phyloP scores from a whole-genome alignment of 2,329 filamentous ascomycete species.

The Leptographium wingfieldii region DNA sequence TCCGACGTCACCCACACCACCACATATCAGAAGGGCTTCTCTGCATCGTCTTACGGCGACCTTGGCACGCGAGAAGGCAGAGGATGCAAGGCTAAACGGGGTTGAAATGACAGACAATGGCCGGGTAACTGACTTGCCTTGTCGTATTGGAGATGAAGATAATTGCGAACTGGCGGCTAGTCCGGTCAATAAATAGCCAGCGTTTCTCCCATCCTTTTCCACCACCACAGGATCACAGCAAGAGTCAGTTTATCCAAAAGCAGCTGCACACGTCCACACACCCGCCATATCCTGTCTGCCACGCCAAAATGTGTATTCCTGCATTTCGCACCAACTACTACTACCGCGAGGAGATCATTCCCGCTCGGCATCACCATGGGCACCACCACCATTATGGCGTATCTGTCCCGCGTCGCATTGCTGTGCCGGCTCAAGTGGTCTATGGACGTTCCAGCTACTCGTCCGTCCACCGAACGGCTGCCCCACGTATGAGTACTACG shows the following conservation, averaged over 20 bases:
- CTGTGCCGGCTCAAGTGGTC: conserved; percentile 3
- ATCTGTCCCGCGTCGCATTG: not conserved
- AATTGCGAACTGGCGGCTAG: not conserved
- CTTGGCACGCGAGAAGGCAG: not conserved
- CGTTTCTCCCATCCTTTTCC: too few relatives aligned
- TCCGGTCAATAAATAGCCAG: not conserved
- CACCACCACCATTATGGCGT: conserved; percentile 20
- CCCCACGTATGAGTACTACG: conserved; percentile 18
- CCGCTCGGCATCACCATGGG: conserved; percentile 14
- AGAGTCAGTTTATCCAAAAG: not conserved
- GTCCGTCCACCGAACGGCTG: conserved; percentile 17
- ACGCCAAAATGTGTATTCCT: conserved; percentile 36
- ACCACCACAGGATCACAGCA: not conserved
- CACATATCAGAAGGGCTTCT: not conserved
- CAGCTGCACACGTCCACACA: not conserved
- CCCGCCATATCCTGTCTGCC: not conserved
- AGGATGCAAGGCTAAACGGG: not conserved
- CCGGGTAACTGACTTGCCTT: not conserved
- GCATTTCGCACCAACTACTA: conserved; percentile 35
- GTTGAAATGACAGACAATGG: too few relatives aligned
- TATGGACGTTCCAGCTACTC: conserved; percentile 6
- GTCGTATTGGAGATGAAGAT: not conserved
- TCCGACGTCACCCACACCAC: not conserved
- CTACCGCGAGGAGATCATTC: conserved; percentile 41
- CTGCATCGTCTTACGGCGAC: not conserved